These are phyloP conservation scores for Pythium phragmitis DNA, from an alignment of 352 stramenopile genomes.

Conservation along the genomic window DNA sequence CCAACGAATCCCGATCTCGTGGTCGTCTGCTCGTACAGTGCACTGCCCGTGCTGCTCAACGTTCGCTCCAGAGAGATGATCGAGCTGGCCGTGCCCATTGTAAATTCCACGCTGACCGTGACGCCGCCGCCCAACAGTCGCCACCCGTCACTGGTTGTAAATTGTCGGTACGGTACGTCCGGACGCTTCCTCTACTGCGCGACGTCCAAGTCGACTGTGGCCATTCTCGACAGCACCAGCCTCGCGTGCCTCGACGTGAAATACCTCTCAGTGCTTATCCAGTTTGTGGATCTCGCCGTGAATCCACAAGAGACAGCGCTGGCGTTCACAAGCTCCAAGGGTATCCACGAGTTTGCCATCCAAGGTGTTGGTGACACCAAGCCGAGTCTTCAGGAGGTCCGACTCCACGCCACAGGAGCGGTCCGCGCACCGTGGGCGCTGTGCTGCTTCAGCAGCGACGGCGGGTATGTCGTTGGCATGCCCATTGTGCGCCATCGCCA, in stretches of 20 bases:
- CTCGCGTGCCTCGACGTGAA: constrained; percentile 46
- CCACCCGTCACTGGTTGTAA: constrained; percentile 52
- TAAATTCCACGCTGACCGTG: constrained; percentile 50
- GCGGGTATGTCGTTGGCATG: constrained; percentile 69
- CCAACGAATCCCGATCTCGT: constrained; percentile 51
- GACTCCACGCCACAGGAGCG: constrained; percentile 61
- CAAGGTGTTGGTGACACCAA: constrained; percentile 6
- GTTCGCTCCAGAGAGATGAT: constrained; percentile 34
- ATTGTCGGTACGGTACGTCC: constrained; percentile 48
- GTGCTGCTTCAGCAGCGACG: constrained; percentile 64
- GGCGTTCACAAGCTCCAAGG: constrained; percentile 69
- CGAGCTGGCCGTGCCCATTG: constrained; percentile 37
- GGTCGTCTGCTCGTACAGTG: constrained; percentile 61
- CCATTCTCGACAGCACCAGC: constrained; percentile 54
- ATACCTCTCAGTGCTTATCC: constrained; percentile 52
- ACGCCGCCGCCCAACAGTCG: constrained; percentile 52
- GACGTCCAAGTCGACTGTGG: constrained; percentile 64
- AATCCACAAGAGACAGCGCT: constrained; percentile 52
- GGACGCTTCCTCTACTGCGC: constrained; percentile 65
- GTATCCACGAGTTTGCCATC: constrained; percentile 64
- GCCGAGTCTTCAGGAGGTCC: constrained; percentile 40
- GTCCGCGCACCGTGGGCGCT: constrained; percentile 73
- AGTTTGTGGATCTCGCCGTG: constrained; percentile 67
- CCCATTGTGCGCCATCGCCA: constrained; percentile 78
- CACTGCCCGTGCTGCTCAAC: constrained; percentile 53